Evolutionary conservation across 371 early-diverging fungal species (phyloP).

Genomic region (Mucor velutinosus): DNA sequence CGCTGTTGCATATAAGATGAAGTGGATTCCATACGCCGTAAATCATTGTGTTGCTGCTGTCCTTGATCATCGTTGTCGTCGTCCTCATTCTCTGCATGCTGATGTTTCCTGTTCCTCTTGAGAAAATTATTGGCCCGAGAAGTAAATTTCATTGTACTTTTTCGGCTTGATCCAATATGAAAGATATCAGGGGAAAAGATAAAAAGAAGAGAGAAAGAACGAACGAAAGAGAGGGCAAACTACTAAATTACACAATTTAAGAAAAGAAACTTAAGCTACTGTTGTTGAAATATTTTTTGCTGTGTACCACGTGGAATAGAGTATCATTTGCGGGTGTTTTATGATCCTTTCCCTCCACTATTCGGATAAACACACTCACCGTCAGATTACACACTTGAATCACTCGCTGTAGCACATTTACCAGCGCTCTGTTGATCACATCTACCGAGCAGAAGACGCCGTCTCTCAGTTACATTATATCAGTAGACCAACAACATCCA

Average conservation of each 20-base stretch:
- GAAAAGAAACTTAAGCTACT: not conserved
- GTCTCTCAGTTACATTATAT: not conserved
- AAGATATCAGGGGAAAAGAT: not conserved
- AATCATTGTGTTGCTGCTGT: constrained; percentile 1
- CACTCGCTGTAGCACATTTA: not conserved
- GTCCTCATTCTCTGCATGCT: not conserved
- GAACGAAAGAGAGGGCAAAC: not conserved
- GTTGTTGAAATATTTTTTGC: constrained; percentile 12
- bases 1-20: constrained; percentile 47
- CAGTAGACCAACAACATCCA: not conserved
- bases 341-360: not conserved
- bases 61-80: not conserved
- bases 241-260: not conserved
- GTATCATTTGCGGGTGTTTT: constrained; percentile 10
- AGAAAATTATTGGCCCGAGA: constrained; percentile 10
- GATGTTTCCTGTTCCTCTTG: constrained; percentile 6
- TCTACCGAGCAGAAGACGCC: not conserved
- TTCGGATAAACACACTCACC: constrained; percentile 20
- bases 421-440: not conserved
- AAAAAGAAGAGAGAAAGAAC: constrained; percentile 1
- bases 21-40: constrained; percentile 39
- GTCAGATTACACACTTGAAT: not conserved
- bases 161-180: not conserved
- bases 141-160: constrained; percentile 9
- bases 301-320: constrained; percentile 19